Evolutionary conservation across 139 green algal genomes (phyloP), one percentile per base, ranked within the genome.

Genomic region (Picochlorum sp.): DNA sequence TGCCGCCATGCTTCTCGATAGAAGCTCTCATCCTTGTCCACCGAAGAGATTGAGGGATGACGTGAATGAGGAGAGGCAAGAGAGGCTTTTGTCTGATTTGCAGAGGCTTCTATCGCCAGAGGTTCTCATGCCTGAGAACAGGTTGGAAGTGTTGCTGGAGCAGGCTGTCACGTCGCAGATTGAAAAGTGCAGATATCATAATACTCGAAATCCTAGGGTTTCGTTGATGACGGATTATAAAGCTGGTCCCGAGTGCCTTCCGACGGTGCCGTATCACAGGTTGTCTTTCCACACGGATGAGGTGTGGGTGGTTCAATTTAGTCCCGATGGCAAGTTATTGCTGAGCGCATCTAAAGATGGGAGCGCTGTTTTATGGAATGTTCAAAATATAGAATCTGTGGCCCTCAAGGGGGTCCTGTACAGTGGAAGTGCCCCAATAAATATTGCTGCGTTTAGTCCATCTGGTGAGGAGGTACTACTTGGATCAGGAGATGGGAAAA

Each of bases 321-420:
- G 54, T 3, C 49, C 14, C 2, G 51, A 62, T 51, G 58, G 69
- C 20, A 71, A 61, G 9, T 75, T 77, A 68, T 75, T 97, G n/a
- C 91, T 89, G 3, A 81, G 81, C 0, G 85, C 77, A 0, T 86
- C 74, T 18, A 94, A 92, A 80, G 82, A 90, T 73, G 60, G 74
- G 34, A 82, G 68, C 3, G 80, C 77, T 41, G 72, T 86, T 37
- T 65, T 94, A 3, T 94, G 80, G 84, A 45, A 57, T 4, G 62
- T 77, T 34, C 15, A 13, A 3, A 10, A 30, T 4, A 23, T 51
- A 49, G 50, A 56, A n/a, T 14, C 41, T 37, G 23, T 77, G 11
- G 28, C 20, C 15, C 20, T 62, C 14, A 13, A 59, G 3, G 41
- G 65, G 8, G 38, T 68, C 24, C 13, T 63, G 30, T 67, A 67